A percentile compares a stretch with the other conserved stretches of the same genome.
Evolutionary conservation across 441 rosid genomes (phyloP).

Genomic region (Breynia disticha): DNA sequence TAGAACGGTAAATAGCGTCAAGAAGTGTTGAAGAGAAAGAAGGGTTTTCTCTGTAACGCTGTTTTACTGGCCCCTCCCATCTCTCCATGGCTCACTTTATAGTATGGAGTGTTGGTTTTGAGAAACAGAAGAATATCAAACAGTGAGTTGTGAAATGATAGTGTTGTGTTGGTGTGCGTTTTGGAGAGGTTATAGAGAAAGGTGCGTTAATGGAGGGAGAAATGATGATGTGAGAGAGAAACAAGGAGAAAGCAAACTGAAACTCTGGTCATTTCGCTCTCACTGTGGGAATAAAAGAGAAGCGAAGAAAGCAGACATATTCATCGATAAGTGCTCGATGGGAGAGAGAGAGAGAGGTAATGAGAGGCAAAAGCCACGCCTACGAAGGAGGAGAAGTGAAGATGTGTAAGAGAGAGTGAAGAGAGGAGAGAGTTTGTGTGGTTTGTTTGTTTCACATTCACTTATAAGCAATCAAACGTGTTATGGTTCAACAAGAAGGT

Average conservation of each 20-base stretch:
- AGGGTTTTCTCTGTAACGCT: slow-evolving; percentile 39
- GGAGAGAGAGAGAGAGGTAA: slow-evolving; percentile 22
- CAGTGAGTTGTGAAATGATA: slow-evolving; percentile 25
- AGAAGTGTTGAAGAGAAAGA: slow-evolving; percentile 91
- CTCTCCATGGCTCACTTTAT: slow-evolving; percentile 30
- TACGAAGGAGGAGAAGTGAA: slow-evolving; percentile 16
- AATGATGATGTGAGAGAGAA: slow-evolving; percentile 6
- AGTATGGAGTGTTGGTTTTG: background rate
- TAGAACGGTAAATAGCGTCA: slow-evolving; percentile 83
- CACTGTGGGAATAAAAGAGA: slow-evolving; percentile 12
- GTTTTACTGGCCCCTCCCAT: slow-evolving; percentile 25
- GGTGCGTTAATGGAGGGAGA: background rate
- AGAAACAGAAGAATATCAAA: slow-evolving; percentile 12
- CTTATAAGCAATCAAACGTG: slow-evolving; percentile 30
- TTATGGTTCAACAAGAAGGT: no score
- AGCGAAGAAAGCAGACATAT: slow-evolving; percentile 20
- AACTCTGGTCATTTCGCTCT: slow-evolving; percentile 9
- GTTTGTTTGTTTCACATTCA: slow-evolving; percentile 11
- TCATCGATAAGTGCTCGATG: slow-evolving; percentile 27
- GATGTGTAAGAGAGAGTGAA: slow-evolving; percentile 16
- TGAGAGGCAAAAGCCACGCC: slow-evolving; percentile 60
- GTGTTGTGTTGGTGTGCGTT: slow-evolving; percentile 1
- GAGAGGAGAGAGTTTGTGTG: slow-evolving; percentile 11
- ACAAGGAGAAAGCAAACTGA: slow-evolving; percentile 19
- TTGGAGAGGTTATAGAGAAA: slow-evolving; percentile 6